Percentiles rank a stretch among this genome's conserved stretches.
Conservation (phyloP, 352 stramenopile species). For the Phytophthora hybrid region DNA sequence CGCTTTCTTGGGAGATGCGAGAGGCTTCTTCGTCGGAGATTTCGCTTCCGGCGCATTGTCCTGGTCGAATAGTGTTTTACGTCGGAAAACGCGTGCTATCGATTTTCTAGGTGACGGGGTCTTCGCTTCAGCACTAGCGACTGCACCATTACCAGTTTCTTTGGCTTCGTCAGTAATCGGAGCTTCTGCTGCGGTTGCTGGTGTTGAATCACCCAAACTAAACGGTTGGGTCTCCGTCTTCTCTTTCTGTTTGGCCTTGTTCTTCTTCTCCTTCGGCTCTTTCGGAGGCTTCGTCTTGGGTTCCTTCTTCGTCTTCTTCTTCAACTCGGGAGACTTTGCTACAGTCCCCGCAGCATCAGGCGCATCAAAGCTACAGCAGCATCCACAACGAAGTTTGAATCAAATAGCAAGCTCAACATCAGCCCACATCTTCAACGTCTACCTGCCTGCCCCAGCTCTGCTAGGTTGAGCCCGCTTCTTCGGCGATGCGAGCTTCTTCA, state of each 20-base stretch:
- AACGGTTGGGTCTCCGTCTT: constrained; percentile 12
- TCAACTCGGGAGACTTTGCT: not conserved
- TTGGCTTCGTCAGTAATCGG: constrained; percentile 13
- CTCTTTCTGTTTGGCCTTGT: constrained; percentile 27
- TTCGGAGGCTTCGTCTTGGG: constrained; percentile 6
- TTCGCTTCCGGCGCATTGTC: constrained; percentile 29
- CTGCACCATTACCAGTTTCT: constrained; percentile 2
- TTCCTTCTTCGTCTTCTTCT: constrained; percentile 11
- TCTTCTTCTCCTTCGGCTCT: constrained; percentile 29
- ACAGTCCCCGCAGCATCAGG: constrained; percentile 6
- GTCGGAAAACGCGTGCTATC: constrained; percentile 21
- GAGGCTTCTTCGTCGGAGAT: constrained; percentile 22
- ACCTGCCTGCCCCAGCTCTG: too few relatives aligned
- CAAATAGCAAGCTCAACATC: not conserved
- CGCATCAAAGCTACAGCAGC: constrained; percentile 8
- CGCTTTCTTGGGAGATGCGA: constrained; percentile 32
- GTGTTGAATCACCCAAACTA: constrained; percentile 5
- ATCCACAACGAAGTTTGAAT: not conserved
- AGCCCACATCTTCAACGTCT: not conserved
- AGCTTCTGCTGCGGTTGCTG: constrained; percentile 4
- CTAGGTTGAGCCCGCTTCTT: constrained; percentile 18
- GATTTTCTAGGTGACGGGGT: constrained; percentile 28
- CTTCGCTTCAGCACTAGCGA: constrained; percentile 12
- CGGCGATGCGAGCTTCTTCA: constrained; percentile 63
- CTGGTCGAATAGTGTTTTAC: constrained; percentile 19